Conservation (phyloP, 768 basidiomycete species). For the Tricholomella constricta region DNA sequence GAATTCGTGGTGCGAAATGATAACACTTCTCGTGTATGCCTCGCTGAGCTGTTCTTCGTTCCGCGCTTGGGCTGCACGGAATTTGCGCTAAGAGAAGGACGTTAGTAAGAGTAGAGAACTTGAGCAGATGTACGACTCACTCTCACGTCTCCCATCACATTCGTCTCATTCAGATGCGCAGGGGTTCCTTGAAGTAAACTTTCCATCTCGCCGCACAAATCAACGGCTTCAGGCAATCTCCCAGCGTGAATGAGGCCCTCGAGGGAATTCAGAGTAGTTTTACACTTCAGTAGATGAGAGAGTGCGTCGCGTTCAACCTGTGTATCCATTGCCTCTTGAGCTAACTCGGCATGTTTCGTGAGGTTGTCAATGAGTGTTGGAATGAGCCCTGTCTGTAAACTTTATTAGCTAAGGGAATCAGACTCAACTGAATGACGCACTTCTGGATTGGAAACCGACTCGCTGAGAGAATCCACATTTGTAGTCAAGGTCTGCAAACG, state of each 20-base stretch:
- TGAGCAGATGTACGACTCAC: constrained; percentile 41
- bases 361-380: constrained; percentile 58
- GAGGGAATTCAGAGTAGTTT: constrained; percentile 45
- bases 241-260: constrained; percentile 53
- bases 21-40: constrained; percentile 62
- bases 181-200: constrained; percentile 49
- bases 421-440: constrained; percentile 39
- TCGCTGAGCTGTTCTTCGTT: constrained; percentile 73
- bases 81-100: constrained; percentile 45
- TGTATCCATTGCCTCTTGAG: constrained; percentile 63
- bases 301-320: constrained; percentile 51
- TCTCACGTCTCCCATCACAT: constrained; percentile 58
- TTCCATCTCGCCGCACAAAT: constrained; percentile 43
- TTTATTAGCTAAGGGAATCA: constrained; percentile 4
- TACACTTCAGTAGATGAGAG: constrained; percentile 56
- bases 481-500: constrained; percentile 51
- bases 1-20: constrained; percentile 50
- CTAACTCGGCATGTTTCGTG: constrained; percentile 59
- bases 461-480: constrained; percentile 54
- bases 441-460: constrained; percentile 57
- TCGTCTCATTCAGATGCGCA: constrained; percentile 48
- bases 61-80: constrained; percentile 55
- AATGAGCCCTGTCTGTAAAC: constrained; percentile 64
- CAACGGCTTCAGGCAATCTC: constrained; percentile 63
- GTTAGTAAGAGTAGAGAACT: background rate